phyloP scores from a whole-genome alignment of 495 filamentous ascomycete genomes.

The Aspergillus nidulans region DNA sequence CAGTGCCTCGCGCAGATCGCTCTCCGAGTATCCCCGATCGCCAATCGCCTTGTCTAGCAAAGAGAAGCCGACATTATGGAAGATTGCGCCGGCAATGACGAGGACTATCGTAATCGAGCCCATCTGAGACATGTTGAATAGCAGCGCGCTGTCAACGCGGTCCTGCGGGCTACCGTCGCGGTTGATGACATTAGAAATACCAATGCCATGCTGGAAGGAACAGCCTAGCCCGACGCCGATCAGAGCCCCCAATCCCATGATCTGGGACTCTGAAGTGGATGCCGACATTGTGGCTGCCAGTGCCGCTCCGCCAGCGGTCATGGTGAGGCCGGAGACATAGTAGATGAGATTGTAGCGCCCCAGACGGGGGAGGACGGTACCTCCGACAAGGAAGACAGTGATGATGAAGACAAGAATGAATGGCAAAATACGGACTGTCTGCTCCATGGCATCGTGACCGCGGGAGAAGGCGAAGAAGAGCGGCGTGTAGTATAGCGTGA shows the following conservation, averaged over 20 bases:
- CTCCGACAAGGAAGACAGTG: slow-evolving; percentile 3
- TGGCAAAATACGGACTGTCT: slow-evolving; percentile 36
- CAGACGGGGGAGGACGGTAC: background rate
- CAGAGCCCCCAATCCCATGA: slow-evolving; percentile 11
- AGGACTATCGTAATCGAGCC: slow-evolving; percentile 8
- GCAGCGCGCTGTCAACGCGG: slow-evolving; percentile 7
- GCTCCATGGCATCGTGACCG: slow-evolving; percentile 29
- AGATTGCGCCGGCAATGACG: slow-evolving; percentile 8
- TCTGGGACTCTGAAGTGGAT: background rate
- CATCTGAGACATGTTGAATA: slow-evolving; percentile 15
- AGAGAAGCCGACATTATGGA: slow-evolving; percentile 13
- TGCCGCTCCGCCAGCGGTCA: background rate
- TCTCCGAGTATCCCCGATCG: background rate
- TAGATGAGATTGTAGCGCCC: slow-evolving; percentile 10
- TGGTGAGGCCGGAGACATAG: background rate
- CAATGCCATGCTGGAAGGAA: slow-evolving; percentile 15
- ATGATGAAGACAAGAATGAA: slow-evolving; percentile 19
- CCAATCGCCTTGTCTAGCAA: slow-evolving; percentile 1
- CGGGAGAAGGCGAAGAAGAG: slow-evolving; percentile 49
- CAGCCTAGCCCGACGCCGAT: slow-evolving; percentile 10
- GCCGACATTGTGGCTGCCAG: slow-evolving; percentile 7
- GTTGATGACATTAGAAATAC: slow-evolving; percentile 10
- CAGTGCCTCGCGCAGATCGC: slow-evolving; percentile 6
- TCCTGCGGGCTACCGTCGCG: slow-evolving; percentile 1
- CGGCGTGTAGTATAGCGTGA: slow-evolving; percentile 21